Conservation (phyloP, 2,329 filamentous ascomycete species). For the Ascochyta lentis region DNA sequence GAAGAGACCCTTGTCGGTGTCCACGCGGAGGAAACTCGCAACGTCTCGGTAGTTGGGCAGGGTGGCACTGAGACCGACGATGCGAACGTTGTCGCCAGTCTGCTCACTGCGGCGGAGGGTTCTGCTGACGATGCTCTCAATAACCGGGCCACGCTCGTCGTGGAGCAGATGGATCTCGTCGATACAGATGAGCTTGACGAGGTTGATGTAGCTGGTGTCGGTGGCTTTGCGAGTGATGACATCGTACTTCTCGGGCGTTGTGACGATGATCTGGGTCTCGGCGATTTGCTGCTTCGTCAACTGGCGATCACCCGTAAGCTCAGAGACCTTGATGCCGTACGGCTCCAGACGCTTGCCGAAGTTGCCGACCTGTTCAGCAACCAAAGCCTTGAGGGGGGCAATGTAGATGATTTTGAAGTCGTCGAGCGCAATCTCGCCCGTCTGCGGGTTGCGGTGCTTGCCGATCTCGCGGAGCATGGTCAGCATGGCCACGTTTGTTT, state of each 20-base stretch:
- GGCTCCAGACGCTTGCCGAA: conserved; percentile 90
- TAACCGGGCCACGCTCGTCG: conserved; percentile 93
- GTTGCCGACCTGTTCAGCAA: conserved; percentile 98
- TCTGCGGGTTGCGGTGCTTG: conserved; percentile 86
- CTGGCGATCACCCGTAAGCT: conserved; percentile 95
- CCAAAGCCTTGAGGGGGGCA: conserved; percentile 90
- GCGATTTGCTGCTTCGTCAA: conserved; percentile 98
- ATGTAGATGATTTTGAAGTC: conserved; percentile 99
- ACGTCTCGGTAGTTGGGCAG: conserved; percentile 97
- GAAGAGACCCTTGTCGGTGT: conserved; percentile 84
- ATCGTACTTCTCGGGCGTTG: conserved; percentile 98
- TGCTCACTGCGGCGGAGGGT: conserved; percentile 94
- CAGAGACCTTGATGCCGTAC: conserved; percentile 91
- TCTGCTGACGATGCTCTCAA: conserved; percentile 95
- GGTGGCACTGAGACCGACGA: conserved; percentile 92
- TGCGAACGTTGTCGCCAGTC: conserved; percentile 88
- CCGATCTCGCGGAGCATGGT: conserved; percentile 95
- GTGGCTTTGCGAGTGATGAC: conserved; percentile 98
- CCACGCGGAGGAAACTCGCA: conserved; percentile 90
- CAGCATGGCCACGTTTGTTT: conserved; percentile 98
- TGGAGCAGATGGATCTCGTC: conserved; percentile 98
- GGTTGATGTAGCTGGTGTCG: conserved; percentile 93
- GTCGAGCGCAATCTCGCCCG: conserved; percentile 93
- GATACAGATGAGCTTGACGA: conserved; percentile 95
- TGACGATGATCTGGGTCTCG: conserved; percentile 97